Evolutionary conservation across 108 stramenopile genomes (phyloP), one percentile per base, ranked within the genome.

Genomic region (Cafeteria roenbergensis): DNA sequence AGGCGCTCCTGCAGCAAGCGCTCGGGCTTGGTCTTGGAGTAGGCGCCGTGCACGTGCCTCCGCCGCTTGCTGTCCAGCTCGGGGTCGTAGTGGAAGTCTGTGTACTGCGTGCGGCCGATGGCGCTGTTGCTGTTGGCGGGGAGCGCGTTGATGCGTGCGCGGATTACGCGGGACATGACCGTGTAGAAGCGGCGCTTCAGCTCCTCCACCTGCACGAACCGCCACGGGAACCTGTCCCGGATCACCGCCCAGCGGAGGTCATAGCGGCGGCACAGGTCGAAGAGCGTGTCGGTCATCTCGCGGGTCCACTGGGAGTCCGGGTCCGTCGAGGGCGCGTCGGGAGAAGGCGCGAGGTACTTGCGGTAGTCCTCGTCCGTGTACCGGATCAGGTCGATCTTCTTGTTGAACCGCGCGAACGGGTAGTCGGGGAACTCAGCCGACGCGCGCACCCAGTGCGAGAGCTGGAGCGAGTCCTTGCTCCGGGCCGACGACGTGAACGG

Each of bases 231-330:
- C 37, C 59, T 9, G 37, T 61, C 59, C 2, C 2, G n/a, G 12
- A 63, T 8, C 28, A 93, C 84, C n/a, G 92, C 75, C 94, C 94
- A 96, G 29, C 94, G 84, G 52, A 93, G 69, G 67, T 96, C 94
- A 62, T 71, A 89, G 29, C 37, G 65, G 8, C 86, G 78, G 27
- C 75, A 78, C 34, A 92, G 67, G 55, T 87, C 81, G 65, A 96
- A 67, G n/a, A 96, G 74, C 8, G 77, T 52, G 69, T 96, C 90
- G 9, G 94, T 96, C 59, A 93, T 90, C 67, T 74, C 75, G 72
- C 80, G 77, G 30, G 91, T 88, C 92, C 92, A 93, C 32, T 68
- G 53, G 22, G 53, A 4, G 34, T 69, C 50, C 32, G 8, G 59
- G n/a, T 61, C 36, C 29, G 9, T 22, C 2, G 29, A 32, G 4